phyloP scores from a whole-genome alignment of 2,329 filamentous ascomycete genomes.

The Cercospora nicotianae region DNA sequence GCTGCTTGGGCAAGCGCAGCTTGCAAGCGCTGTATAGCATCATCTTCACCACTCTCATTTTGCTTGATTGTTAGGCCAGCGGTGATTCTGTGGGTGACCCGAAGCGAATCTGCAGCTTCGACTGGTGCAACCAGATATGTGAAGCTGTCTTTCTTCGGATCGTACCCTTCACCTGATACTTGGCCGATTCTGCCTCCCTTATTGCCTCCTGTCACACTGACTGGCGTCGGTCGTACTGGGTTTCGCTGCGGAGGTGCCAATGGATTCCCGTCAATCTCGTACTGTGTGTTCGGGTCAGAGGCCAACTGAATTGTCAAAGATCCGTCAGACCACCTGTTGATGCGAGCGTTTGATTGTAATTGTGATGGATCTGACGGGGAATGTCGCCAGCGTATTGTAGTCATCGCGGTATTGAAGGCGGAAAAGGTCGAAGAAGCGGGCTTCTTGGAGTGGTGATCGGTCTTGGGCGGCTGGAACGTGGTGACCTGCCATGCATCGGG shows the following conservation, averaged over 20 bases:
- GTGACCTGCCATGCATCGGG: conserved; percentile 66
- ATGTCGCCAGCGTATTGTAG: conserved; percentile 68
- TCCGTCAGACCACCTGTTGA: conserved; percentile 78
- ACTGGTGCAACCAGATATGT: conserved; percentile 75
- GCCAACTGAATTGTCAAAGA: conserved; percentile 74
- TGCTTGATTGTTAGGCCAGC: conserved; percentile 69
- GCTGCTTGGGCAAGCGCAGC: conserved; percentile 66
- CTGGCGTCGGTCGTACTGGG: conserved; percentile 52
- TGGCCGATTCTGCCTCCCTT: conserved; percentile 37
- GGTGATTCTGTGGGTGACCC: conserved; percentile 73
- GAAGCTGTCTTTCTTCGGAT: conserved; percentile 68
- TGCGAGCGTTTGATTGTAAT: conserved; percentile 71
- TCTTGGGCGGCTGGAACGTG: conserved; percentile 64
- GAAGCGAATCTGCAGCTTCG: conserved; percentile 65
- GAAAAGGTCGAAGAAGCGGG: conserved; percentile 53
- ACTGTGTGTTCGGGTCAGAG: conserved; percentile 66
- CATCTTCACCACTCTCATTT: conserved; percentile 67
- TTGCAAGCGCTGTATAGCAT: conserved; percentile 68
- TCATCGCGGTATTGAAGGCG: conserved; percentile 64
- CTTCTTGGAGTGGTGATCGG: conserved; percentile 54
- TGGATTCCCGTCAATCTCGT: conserved; percentile 69
- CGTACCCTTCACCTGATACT: conserved; percentile 55
- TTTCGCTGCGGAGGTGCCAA: conserved; percentile 62
- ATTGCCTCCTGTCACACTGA: conserved; percentile 36
- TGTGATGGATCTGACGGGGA: conserved; percentile 64